Evolutionary conservation across 2,329 filamentous ascomycete genomes (phyloP), one percentile per base, ranked within the genome.

Genomic region (Hirsutella thompsonii): DNA sequence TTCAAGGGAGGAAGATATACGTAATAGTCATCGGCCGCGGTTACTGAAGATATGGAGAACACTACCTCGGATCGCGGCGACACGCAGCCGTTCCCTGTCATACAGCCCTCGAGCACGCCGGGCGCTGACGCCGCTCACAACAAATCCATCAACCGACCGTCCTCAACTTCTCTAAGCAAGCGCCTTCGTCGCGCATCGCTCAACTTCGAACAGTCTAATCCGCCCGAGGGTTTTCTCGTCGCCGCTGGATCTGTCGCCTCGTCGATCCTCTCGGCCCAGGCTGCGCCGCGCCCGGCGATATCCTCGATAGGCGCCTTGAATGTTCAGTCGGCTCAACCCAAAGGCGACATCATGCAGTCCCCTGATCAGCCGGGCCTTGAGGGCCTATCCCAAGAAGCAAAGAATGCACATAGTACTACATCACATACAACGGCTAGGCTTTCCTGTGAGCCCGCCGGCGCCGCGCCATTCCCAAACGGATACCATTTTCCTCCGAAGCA

Each of bases 401-500:
- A 33, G 14, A 16, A 8, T n/a, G 14, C 8, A 13, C 14, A 5
- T 18, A 33, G 11, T 8, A 33, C 32, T n/a, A n/a, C 32, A 8
- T 33, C 32, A n/a, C 32, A 33, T 16, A 33, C 14, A n/a, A n/a
- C 32, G 32, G 16, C 32, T 4, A 16, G 6, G 14, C 32, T 33
- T 13, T 16, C 32, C 3, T 14, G 32, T 4, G 56, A 58, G 36
- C 57, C 58, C 9, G 21, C 48, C 8, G 50, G 48, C 4, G 52
- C 64, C 30, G 64, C 60, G 42, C 54, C 67, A 42, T 78, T 74
- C 46, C 63, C 68, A n/a, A 81, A 81, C 51, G 75, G 77, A 34
- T 81, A 81, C 51, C 72, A 81, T 52, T 80, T 79, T 50, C 76
- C 74, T 19, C 77, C 74, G 5, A 74, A 69, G 42, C 75, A 77